Conservation (phyloP, 768 basidiomycete species). For the Lactarius trivialis region DNA sequence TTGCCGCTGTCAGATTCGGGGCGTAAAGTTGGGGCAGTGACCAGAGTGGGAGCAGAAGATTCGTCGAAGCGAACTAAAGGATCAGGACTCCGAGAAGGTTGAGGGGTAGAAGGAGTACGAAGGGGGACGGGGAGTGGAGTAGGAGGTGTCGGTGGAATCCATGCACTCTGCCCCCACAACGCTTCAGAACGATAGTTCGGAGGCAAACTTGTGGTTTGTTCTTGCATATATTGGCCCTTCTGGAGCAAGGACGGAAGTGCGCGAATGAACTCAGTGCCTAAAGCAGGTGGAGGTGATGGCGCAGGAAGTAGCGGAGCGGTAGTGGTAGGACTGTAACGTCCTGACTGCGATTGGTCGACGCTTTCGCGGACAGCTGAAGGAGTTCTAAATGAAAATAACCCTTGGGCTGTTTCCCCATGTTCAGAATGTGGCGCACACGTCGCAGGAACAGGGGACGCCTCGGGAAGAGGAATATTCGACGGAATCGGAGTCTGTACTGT, state of each 20-base stretch:
- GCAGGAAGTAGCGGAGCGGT: conserved; percentile 15
- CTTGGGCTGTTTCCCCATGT: neutral
- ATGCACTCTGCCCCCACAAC: conserved; percentile 17
- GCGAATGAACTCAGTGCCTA: conserved; percentile 10
- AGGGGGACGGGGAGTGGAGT: conserved; percentile 13
- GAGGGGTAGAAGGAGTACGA: conserved; percentile 11
- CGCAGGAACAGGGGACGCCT: neutral
- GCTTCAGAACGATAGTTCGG: neutral
- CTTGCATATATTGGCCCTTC: neutral
- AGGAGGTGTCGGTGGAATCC: conserved; percentile 16
- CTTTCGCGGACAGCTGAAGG: neutral
- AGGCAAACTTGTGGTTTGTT: conserved; percentile 1
- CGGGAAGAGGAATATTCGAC: conserved; percentile 1
- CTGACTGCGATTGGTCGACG: neutral
- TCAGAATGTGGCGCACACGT: neutral
- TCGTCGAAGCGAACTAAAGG: neutral
- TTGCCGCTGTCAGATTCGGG: conserved; percentile 1
- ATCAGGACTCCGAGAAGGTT: conserved; percentile 11
- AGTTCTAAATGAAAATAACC: neutral
- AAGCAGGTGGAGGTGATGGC: conserved; percentile 16
- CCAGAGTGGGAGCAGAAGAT: neutral
- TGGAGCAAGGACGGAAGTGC: conserved; percentile 10
- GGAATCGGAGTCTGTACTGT: neutral
- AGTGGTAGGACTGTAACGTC: neutral
- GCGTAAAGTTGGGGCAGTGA: neutral